A percentile compares a stretch with the other conserved stretches of the same genome.
phyloP scores from a whole-genome alignment of 768 basidiomycete species.

The Panaeolus papilionaceus region DNA sequence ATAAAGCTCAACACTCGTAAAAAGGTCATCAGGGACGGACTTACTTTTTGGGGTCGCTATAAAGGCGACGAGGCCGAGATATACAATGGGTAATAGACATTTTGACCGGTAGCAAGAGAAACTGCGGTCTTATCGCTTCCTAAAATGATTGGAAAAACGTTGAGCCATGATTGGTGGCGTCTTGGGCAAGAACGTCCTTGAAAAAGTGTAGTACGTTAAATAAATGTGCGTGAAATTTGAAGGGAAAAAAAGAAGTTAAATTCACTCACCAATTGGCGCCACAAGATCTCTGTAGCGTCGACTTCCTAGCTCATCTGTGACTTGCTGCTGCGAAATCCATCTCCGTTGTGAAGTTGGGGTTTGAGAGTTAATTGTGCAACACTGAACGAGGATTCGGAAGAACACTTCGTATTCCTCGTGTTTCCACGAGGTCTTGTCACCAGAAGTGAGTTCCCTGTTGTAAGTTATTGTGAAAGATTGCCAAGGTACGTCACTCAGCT shows the following conservation, averaged over 20 bases:
- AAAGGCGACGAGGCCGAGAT: slow-evolving; percentile 34
- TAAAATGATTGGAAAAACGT: slow-evolving; percentile 40
- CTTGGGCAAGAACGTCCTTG: slow-evolving; percentile 24
- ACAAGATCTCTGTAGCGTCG: slow-evolving; percentile 40
- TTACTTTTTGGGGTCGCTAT: slow-evolving; percentile 30
- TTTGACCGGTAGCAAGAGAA: slow-evolving; percentile 43
- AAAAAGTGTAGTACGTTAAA: no score
- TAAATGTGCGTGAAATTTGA: no score
- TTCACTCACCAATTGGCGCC: slow-evolving; percentile 42
- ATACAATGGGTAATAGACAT: slow-evolving; percentile 43
- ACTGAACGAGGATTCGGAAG: slow-evolving; percentile 38
- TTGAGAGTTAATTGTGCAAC: slow-evolving; percentile 35
- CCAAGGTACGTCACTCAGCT: slow-evolving; percentile 44
- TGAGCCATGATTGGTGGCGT: slow-evolving; percentile 31
- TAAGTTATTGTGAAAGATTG: slow-evolving; percentile 37
- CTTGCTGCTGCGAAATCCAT: slow-evolving; percentile 39
- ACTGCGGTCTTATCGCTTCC: slow-evolving; percentile 46
- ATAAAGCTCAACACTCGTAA: no score
- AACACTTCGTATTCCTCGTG: slow-evolving; percentile 34
- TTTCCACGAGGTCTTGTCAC: slow-evolving; percentile 19
- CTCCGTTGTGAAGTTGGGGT: slow-evolving; percentile 39
- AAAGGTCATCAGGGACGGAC: no score
- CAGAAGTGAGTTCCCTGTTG: slow-evolving; percentile 25
- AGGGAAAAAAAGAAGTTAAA: no score
- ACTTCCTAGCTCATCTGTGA: slow-evolving; percentile 30